phyloP scores from a whole-genome alignment of 2,329 filamentous ascomycete species.

The Talaromyces sp. region DNA sequence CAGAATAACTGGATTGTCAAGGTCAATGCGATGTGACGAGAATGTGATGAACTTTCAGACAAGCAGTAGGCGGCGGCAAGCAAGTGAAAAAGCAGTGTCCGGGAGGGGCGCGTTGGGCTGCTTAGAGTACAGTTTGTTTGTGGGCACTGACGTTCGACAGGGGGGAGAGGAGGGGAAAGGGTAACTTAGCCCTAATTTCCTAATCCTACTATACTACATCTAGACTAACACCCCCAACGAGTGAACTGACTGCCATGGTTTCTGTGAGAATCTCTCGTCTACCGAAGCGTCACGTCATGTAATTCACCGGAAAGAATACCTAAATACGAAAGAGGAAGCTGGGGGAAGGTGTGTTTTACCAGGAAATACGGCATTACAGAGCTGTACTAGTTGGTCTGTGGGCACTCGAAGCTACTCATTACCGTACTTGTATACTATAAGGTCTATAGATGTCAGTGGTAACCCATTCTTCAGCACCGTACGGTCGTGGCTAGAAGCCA shows the following conservation, averaged over 20 bases:
- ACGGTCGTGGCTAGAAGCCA: background rate
- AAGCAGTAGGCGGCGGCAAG: background rate
- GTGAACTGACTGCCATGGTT: background rate
- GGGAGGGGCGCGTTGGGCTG: background rate
- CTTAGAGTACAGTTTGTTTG: background rate
- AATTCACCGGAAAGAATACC: background rate
- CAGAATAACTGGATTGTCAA: background rate
- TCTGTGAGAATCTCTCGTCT: background rate
- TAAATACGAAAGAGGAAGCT: background rate
- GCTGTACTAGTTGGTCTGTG: background rate
- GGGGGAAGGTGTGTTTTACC: background rate
- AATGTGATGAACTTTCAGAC: slow-evolving; percentile 4
- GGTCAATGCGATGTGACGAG: background rate
- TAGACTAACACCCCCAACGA: background rate
- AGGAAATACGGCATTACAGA: background rate
- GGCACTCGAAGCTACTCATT: background rate
- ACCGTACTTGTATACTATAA: background rate
- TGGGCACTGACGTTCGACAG: background rate
- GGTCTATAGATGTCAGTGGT: too few relatives aligned
- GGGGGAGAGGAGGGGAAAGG: background rate
- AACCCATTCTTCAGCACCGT: background rate
- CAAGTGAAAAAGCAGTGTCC: background rate
- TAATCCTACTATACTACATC: background rate
- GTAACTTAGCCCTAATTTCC: background rate
- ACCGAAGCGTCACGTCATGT: background rate